Conservation (phyloP, 2,329 filamentous ascomycete genomes). For the Neoascochyta sp. region DNA sequence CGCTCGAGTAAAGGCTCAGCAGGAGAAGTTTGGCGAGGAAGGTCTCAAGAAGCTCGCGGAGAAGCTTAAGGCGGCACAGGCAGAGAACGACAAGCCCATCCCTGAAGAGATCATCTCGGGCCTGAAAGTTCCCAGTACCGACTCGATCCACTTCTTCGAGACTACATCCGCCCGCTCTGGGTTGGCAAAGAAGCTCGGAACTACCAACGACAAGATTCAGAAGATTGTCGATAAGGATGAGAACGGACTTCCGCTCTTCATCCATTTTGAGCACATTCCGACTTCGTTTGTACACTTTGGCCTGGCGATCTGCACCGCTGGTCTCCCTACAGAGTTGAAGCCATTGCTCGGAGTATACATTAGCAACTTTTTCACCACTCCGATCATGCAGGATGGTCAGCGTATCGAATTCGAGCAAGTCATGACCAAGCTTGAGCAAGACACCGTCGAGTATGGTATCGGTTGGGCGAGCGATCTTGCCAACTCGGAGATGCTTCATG, state of each 20-base stretch:
- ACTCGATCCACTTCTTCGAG: slow-evolving; percentile 92
- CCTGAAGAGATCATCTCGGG: slow-evolving; percentile 74
- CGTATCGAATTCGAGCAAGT: slow-evolving; percentile 85
- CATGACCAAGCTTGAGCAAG: slow-evolving; percentile 83
- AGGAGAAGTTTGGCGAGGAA: slow-evolving; percentile 73
- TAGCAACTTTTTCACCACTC: slow-evolving; percentile 92
- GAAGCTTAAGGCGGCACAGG: slow-evolving; percentile 77
- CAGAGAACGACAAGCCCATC: slow-evolving; percentile 83
- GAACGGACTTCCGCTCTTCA: slow-evolving; percentile 68
- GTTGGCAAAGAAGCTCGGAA: slow-evolving; percentile 67
- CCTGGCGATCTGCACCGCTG: slow-evolving; percentile 73
- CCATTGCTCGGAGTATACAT: slow-evolving; percentile 81
- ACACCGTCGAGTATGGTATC: slow-evolving; percentile 81
- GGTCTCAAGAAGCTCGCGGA: slow-evolving; percentile 72
- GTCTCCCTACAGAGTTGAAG: slow-evolving; percentile 75
- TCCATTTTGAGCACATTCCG: slow-evolving; percentile 95
- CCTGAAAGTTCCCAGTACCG: slow-evolving; percentile 77
- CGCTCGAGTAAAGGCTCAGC: slow-evolving; percentile 72
- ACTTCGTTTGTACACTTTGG: slow-evolving; percentile 89
- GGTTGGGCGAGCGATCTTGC: slow-evolving; percentile 65
- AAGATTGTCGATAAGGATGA: slow-evolving; percentile 68
- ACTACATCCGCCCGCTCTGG: slow-evolving; percentile 82
- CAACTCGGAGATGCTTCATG: slow-evolving; percentile 75
- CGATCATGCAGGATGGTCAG: slow-evolving; percentile 71
- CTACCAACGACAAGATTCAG: slow-evolving; percentile 67